Evolutionary conservation across 2,329 filamentous ascomycete genomes (phyloP).

Genomic region (Leptographium radiaticola): DNA sequence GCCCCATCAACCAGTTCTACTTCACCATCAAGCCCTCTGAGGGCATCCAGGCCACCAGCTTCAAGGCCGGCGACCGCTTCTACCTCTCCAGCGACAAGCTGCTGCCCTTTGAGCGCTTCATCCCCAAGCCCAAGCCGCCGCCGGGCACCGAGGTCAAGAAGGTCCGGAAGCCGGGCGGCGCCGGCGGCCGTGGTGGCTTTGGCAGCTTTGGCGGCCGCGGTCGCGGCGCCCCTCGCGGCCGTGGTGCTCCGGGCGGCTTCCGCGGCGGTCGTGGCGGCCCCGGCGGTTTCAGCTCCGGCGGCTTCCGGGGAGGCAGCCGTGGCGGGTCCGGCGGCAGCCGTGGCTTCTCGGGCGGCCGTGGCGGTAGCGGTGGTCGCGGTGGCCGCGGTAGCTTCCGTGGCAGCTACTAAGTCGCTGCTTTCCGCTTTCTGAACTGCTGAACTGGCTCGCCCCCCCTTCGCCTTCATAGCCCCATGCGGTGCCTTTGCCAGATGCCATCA

Average conservation of each 20-base stretch:
- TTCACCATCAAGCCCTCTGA: slow-evolving; percentile 97
- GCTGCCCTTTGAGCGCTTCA: slow-evolving; percentile 86
- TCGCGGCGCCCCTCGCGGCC: slow-evolving; percentile 16
- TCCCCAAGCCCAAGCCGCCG: slow-evolving; percentile 77
- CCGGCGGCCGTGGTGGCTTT: slow-evolving; percentile 26
- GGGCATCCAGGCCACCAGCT: slow-evolving; percentile 86
- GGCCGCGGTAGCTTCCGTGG: background rate
- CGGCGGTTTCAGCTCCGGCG: slow-evolving; percentile 11
- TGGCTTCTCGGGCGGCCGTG: slow-evolving; percentile 10
- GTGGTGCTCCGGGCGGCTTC: slow-evolving; percentile 14
- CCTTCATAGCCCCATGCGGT: background rate
- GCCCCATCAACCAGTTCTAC: slow-evolving; percentile 93
- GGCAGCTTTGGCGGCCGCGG: slow-evolving; percentile 13
- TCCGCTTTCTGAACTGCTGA: background rate
- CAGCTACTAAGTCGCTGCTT: background rate
- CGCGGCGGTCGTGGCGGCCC: slow-evolving; percentile 17
- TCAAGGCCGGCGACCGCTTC: slow-evolving; percentile 95
- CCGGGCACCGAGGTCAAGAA: slow-evolving; percentile 47
- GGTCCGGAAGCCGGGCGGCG: slow-evolving; percentile 45
- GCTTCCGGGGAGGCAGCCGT: slow-evolving; percentile 16
- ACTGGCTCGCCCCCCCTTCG: background rate
- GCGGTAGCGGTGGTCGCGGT: too few relatives aligned
- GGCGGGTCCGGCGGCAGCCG: slow-evolving; percentile 15
- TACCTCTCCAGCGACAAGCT: slow-evolving; percentile 93
- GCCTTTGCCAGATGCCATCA: background rate